Percentiles rank a stretch among this genome's conserved stretches.
Conservation (phyloP, 2,329 filamentous ascomycete genomes). For the Cryoendolithus antarcticus region DNA sequence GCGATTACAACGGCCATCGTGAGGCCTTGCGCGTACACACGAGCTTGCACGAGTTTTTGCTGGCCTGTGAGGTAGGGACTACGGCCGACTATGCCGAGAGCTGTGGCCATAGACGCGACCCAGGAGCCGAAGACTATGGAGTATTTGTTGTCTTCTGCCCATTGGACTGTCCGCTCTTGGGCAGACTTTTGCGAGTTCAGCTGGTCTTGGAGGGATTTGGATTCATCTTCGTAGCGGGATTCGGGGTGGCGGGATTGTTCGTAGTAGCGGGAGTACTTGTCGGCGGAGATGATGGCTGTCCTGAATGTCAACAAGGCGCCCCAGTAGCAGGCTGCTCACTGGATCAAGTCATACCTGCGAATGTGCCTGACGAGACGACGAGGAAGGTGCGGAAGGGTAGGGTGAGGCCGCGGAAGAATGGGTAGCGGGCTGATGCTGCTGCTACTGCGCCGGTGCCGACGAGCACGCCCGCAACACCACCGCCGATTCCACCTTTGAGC, state of each 20-base stretch:
- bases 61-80: constrained; percentile 60
- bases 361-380: constrained; percentile 68
- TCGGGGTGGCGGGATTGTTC: constrained; percentile 59
- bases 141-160: constrained; percentile 72
- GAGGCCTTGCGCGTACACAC: constrained; percentile 85
- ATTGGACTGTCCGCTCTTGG: constrained; percentile 53
- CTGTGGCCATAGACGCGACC: constrained; percentile 66
- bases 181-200: constrained; percentile 43
- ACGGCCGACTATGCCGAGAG: constrained; percentile 63
- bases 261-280: constrained; percentile 58
- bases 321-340: background rate
- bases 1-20: constrained; percentile 75
- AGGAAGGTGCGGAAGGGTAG: constrained; percentile 87
- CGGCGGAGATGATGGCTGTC: constrained; percentile 64
- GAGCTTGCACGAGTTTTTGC: constrained; percentile 88
- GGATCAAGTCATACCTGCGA: constrained; percentile 43
- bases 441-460: constrained; percentile 56
- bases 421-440: constrained; percentile 58
- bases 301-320: background rate
- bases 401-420: constrained; percentile 68
- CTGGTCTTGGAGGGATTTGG: constrained; percentile 44
- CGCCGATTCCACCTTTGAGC: constrained; percentile 64
- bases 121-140: constrained; percentile 71
- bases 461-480: constrained; percentile 55
- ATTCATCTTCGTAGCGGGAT: constrained; percentile 52